A percentile compares a stretch with the other conserved stretches of the same genome.
These are phyloP conservation scores for Lentinula edodes DNA, from an alignment of 768 basidiomycete species.

Conservation along the genomic window DNA sequence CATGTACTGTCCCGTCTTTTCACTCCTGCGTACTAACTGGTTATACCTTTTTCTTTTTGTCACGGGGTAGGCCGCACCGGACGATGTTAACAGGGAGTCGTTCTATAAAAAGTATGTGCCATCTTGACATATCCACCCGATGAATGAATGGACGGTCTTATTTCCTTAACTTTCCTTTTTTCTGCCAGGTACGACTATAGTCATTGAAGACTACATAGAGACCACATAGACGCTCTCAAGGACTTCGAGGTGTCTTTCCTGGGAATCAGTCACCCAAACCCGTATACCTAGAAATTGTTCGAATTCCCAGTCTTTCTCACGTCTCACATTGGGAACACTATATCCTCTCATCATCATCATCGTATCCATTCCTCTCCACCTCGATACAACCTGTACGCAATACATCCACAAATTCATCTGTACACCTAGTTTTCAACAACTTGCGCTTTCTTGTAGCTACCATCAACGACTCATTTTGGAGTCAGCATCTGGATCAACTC, in stretches of 20 bases:
- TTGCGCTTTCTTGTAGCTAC: not conserved
- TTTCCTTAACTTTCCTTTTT: not conserved
- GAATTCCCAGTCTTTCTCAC: too few relatives aligned
- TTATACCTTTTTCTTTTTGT: too few relatives aligned
- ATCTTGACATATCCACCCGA: not conserved
- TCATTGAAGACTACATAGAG: not conserved
- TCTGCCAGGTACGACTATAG: not conserved
- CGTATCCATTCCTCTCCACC: not conserved
- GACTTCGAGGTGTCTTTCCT: too few relatives aligned
- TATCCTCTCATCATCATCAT: not conserved
- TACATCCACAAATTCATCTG: not conserved
- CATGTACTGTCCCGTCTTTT: too few relatives aligned
- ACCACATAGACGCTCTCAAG: too few relatives aligned
- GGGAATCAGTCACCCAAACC: too few relatives aligned
- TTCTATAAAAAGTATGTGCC: conserved; percentile 76
- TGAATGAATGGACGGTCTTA: too few relatives aligned
- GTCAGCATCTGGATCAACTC: not conserved
- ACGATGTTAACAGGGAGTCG: conserved; percentile 72
- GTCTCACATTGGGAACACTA: too few relatives aligned
- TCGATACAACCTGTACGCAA: too few relatives aligned
- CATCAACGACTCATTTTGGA: not conserved
- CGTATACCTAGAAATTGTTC: too few relatives aligned
- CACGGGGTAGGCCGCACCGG: conserved; percentile 12
- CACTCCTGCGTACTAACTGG: too few relatives aligned
- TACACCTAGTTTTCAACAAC: not conserved